Percentiles rank a stretch among this genome's conserved stretches.
Conservation (phyloP, 2,329 filamentous ascomycete species). For the Rhynchosporium graminicola region DNA sequence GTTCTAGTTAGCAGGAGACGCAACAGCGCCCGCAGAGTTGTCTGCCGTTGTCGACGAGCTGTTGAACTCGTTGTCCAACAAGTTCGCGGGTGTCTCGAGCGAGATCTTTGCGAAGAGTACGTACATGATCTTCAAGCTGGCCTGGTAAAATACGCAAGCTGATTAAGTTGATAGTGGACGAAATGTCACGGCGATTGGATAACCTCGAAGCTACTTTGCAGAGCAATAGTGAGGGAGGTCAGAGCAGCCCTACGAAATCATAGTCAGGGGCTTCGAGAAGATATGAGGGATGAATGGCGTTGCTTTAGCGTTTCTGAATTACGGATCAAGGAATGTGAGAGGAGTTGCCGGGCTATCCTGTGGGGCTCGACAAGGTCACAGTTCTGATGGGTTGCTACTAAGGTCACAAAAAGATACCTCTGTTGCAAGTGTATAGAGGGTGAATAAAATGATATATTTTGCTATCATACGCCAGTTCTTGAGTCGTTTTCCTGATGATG, state of each 20-base stretch:
- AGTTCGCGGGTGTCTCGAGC: slow-evolving; percentile 80
- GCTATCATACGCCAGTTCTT: slow-evolving; percentile 15
- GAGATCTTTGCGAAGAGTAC: slow-evolving; percentile 88
- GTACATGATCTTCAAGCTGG: not conserved
- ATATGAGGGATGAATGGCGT: slow-evolving; percentile 1
- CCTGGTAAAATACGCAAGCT: not conserved
- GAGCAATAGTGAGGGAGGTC: slow-evolving; percentile 30
- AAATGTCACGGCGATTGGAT: slow-evolving; percentile 86
- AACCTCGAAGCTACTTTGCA: slow-evolving; percentile 57
- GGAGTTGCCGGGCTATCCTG: not conserved
- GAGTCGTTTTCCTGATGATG: slow-evolving; percentile 21
- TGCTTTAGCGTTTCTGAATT: slow-evolving; percentile 6
- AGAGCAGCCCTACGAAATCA: slow-evolving; percentile 34
- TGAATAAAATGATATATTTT: slow-evolving; percentile 7
- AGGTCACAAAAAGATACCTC: not conserved
- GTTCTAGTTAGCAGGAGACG: slow-evolving; percentile 30
- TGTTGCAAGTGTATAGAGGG: not conserved
- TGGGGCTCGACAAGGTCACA: slow-evolving; percentile 10
- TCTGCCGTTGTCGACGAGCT: slow-evolving; percentile 76
- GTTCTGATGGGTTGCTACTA: not conserved
- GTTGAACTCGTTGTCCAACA: slow-evolving; percentile 78
- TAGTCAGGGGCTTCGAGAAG: not conserved
- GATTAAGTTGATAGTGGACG: slow-evolving; percentile 68
- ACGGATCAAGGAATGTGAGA: not conserved
- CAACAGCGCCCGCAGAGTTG: slow-evolving; percentile 38